Conservation (phyloP, 345 rosid genomes). For the Camelina sativa region DNA sequence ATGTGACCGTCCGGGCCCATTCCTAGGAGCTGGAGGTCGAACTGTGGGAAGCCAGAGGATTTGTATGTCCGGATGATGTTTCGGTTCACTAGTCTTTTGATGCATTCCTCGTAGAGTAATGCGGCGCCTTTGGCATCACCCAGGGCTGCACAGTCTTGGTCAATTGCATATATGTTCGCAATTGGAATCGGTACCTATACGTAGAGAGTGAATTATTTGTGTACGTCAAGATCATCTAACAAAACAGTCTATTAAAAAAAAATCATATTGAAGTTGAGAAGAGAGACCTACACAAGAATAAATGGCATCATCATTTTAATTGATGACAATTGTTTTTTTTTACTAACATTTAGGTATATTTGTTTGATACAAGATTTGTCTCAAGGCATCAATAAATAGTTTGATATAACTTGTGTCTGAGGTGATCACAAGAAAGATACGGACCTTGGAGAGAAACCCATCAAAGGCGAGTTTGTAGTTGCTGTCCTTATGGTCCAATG, state of each 20-base stretch:
- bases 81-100: slow-evolving; percentile 53
- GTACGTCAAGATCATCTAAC: too few relatives aligned
- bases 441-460: slow-evolving; percentile 76
- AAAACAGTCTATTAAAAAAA: too few relatives aligned
- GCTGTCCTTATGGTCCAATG: slow-evolving; percentile 73
- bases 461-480: slow-evolving; percentile 82
- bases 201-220: neutral
- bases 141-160: slow-evolving; percentile 61
- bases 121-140: slow-evolving; percentile 69
- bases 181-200: slow-evolving; percentile 61
- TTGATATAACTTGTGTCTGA: neutral
- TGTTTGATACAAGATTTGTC: neutral
- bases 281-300: neutral
- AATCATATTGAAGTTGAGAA: too few relatives aligned
- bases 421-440: neutral
- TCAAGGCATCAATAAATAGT: neutral
- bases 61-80: slow-evolving; percentile 48
- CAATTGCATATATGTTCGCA: slow-evolving; percentile 68
- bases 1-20: slow-evolving; percentile 94
- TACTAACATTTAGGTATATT: too few relatives aligned
- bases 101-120: slow-evolving; percentile 55
- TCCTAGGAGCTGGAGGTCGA: slow-evolving; percentile 84
- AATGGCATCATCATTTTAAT: neutral
- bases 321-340: neutral
- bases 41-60: slow-evolving; percentile 62